Base-by-base conservation (phyloP, 495 filamentous ascomycete genomes). In the Penicillium egyptiacum region DNA sequence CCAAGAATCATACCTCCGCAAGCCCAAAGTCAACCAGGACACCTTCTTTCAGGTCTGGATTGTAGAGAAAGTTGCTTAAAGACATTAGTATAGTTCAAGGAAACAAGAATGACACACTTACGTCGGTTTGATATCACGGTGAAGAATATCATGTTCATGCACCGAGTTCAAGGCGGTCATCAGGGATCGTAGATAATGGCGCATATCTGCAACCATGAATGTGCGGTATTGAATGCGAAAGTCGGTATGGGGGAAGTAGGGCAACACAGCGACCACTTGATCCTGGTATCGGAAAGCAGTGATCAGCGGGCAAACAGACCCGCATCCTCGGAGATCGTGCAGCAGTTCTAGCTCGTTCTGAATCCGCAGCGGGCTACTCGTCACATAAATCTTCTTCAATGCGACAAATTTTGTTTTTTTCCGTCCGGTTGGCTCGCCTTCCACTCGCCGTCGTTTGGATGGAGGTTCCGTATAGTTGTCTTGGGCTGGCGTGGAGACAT, bases 61-160 rank as follows among this genome's bases (percentile, higher is more conserved):
- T 92, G 77, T 98, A 99, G 31, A 99, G 83, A 66, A 99, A 99
- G 68, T 99, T 99, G 12, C 81, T 83, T 57, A 3, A n/a, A 14
- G 20, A 42, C 20, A 28, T 71, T 43, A 70, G 60, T 39, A 49
- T 39, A 39, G 35, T 33, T 33, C 45, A 50, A 37, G 31, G 3
- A 19, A 25, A 10, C 37, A 9, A 26, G 33, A 19, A 37, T 20
- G 35, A 22, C 17, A 19, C 26, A 53, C 78, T 68, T 67, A 83
- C 77, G 94, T 99, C n/a, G 94, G 94, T 70, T 99, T 99, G 70
- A 99, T 97, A 70, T 99, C 94, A 52, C 94, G 87, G 69, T 99
- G 94, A 17, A 99, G 79, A 54, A 99, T 97, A 19, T 81, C 77
- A 64, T 87, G 84, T 35, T 79, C 77, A 70, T 99, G 94, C 10